Evolutionary conservation across 73 alveolate species (phyloP).

Genomic region (Diophrys sp.): DNA sequence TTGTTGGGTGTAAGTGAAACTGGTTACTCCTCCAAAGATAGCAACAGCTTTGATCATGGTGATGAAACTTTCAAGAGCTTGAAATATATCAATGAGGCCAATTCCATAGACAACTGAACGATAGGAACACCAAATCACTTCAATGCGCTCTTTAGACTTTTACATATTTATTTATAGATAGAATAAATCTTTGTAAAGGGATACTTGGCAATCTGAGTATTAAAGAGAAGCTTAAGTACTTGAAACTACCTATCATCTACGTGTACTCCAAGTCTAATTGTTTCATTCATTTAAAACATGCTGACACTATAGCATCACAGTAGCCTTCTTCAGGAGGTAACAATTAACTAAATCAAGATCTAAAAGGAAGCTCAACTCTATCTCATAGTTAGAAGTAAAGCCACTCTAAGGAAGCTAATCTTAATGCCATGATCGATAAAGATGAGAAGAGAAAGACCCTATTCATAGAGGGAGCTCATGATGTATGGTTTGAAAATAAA

Average conservation of each 20-base stretch:
- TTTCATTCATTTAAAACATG: conserved; percentile 15
- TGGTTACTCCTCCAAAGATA: not conserved
- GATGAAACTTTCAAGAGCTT: not conserved
- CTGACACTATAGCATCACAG: no score
- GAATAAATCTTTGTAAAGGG: conserved; percentile 23
- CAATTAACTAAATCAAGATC: no score
- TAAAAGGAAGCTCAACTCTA: no score
- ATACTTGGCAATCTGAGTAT: conserved; percentile 18
- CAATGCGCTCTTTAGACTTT: not conserved
- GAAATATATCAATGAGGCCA: not conserved
- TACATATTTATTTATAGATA: not conserved
- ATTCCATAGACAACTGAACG: not conserved
- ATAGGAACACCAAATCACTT: not conserved
- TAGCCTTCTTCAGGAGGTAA: no score
- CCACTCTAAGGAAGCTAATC: conserved; percentile 20
- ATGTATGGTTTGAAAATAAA: not conserved
- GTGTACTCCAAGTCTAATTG: conserved; percentile 35
- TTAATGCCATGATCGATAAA: not conserved
- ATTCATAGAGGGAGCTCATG: conserved; percentile 9
- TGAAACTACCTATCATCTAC: conserved; percentile 35
- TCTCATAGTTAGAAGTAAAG: no score
- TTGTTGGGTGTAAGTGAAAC: not conserved
- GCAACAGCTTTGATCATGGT: not conserved
- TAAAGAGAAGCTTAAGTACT: conserved; percentile 20
- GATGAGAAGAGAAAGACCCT: not conserved